These are phyloP conservation scores for Cucurbita maxima DNA, from an alignment of 306 rosid genomes.

Conservation along the genomic window DNA sequence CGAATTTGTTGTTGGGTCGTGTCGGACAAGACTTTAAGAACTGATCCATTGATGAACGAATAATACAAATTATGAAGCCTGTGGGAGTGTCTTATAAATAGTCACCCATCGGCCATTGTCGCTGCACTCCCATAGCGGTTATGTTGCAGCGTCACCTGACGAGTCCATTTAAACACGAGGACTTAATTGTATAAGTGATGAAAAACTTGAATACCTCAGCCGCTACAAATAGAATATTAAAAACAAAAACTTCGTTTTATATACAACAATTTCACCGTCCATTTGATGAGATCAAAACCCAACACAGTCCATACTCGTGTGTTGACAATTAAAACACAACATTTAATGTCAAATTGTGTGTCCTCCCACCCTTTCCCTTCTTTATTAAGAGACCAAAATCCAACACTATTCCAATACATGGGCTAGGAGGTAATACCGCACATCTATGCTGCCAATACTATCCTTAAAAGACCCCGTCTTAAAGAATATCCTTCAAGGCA, in stretches of 20 bases:
- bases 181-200: not conserved
- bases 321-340: not conserved
- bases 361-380: not conserved
- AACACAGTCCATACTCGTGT: not conserved
- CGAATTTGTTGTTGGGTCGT: not conserved
- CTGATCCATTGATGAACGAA: not conserved
- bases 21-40: not conserved
- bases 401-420: too few species aligned
- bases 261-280: not conserved
- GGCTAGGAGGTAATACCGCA: too few species aligned
- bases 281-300: not conserved
- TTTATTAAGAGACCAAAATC: too few species aligned
- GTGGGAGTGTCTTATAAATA: not conserved
- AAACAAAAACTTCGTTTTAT: not conserved
- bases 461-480: too few species aligned
- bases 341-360: not conserved
- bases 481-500: too few species aligned
- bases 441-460: too few species aligned
- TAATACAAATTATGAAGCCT: too few species aligned
- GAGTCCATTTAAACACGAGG: constrained; percentile 65
- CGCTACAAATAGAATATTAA: not conserved
- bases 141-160: constrained; percentile 38
- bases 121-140: constrained; percentile 23
- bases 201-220: not conserved
- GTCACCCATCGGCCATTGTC: constrained; percentile 46